Base-by-base conservation (phyloP, 768 basidiomycete species). In the Russula vinacea region DNA sequence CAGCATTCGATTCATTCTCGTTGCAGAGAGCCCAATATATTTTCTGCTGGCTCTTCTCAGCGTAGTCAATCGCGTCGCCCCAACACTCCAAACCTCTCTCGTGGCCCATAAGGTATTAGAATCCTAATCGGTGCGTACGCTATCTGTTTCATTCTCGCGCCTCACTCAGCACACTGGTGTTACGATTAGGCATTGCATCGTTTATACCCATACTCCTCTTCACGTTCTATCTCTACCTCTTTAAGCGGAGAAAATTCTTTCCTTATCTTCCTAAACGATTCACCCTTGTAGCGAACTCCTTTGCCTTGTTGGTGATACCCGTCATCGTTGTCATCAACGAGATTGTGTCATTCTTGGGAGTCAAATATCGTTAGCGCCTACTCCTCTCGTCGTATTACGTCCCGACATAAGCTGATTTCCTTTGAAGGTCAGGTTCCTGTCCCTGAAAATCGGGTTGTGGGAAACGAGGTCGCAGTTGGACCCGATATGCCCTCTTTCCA, bases 201-300 rank as follows among this genome's bases (percentile, higher is more conserved):
- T 86, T 84, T 69, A 70, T 86, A 26, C 88, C 90, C 13, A 75
- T 91, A 52, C 75, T 90, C 45, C 75, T 84, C 51, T 90, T 87
- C 75, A 83, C 78, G 22, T 60, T 81, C 60, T 89, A 85, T 74
- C 77, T 90, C 57, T 86, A 81, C 74, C 74, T 84, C 59, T 81
- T 89, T 64, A 78, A 83, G 32, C 74, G 76, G 53, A 70, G 72
- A 24, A 78, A 85, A 65, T 79, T 89, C 65, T 71, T 86, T 50
- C 76, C 79, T 53, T 71, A 72, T 42, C 77, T 89, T 42, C 87
- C 90, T 17, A 69, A 68, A 40, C 79, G 79, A 14, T 74, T 84
- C 58, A 81, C 77, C 52, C 73, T 71, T 19, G 71, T 83, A 59
- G 73, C 80, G 2, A 79, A 76, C 67, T 73, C 79, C 51, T 71